These are phyloP conservation scores for Colletotrichum gigasporum DNA, from an alignment of 2,329 filamentous ascomycete species.

Conservation along the genomic window DNA sequence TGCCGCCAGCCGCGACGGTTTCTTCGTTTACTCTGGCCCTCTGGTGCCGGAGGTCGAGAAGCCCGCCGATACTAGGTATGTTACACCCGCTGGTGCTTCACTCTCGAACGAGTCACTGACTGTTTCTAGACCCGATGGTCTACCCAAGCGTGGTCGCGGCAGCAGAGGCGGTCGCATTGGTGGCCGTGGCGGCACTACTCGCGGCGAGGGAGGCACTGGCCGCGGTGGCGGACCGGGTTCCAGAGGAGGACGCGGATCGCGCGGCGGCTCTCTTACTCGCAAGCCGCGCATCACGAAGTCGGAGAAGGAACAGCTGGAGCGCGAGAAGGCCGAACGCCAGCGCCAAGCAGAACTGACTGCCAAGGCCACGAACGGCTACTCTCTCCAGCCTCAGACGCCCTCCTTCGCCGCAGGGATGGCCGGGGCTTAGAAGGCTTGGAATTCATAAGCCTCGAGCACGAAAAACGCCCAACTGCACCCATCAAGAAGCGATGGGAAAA, in stretches of 20 bases:
- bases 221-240: slow-evolving; percentile 71
- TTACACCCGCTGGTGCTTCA: slow-evolving; percentile 32
- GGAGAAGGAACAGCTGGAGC: slow-evolving; percentile 82
- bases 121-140: slow-evolving; percentile 69
- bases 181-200: slow-evolving; percentile 70
- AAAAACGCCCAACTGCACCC: not conserved
- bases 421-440: too few relatives aligned
- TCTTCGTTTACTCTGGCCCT: slow-evolving; percentile 97
- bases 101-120: slow-evolving; percentile 44
- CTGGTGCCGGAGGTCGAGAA: slow-evolving; percentile 89
- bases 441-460: not conserved
- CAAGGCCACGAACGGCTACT: slow-evolving; percentile 48
- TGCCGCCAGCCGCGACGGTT: slow-evolving; percentile 92
- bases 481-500: not conserved
- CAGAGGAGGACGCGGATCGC: slow-evolving; percentile 74
- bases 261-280: slow-evolving; percentile 77
- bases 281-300: slow-evolving; percentile 90
- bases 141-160: slow-evolving; percentile 69
- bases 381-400: slow-evolving; percentile 42
- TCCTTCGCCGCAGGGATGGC: slow-evolving; percentile 34
- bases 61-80: slow-evolving; percentile 60
- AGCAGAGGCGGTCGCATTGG: slow-evolving; percentile 60
- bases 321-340: slow-evolving; percentile 82
- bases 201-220: slow-evolving; percentile 56
- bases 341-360: slow-evolving; percentile 50